phyloP scores from a whole-genome alignment of 2,329 filamentous ascomycete genomes.

The Xylaria sp. region DNA sequence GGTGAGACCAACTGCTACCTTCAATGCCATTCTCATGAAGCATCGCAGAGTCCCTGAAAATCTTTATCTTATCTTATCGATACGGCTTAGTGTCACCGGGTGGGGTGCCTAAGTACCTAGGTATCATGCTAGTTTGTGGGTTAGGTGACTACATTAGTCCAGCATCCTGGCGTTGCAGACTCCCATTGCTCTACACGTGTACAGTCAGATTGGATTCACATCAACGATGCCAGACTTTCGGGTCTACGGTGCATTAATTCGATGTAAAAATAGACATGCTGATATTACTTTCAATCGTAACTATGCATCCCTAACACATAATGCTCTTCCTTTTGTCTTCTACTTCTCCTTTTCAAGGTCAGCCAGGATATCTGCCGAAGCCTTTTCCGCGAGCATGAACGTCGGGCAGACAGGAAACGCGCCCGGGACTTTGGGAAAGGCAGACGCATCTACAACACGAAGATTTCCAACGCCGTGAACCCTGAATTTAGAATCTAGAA shows the following conservation, averaged over 20 bases:
- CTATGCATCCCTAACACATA: not conserved
- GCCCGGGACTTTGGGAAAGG: conserved; percentile 63
- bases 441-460: conserved; percentile 67
- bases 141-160: not conserved
- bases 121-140: not conserved
- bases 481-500: conserved; percentile 65
- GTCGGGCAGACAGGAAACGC: conserved; percentile 59
- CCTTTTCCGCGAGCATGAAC: conserved; percentile 70
- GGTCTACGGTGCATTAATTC: not conserved
- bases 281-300: not conserved
- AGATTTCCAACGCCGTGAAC: conserved; percentile 64
- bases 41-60: conserved; percentile 31
- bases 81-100: not conserved
- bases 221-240: not conserved
- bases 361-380: conserved; percentile 62
- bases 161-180: too few relatives aligned
- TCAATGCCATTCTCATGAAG: conserved; percentile 2
- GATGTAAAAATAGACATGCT: not conserved
- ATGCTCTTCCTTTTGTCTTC: not conserved
- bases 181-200: too few relatives aligned
- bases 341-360: conserved; percentile 20
- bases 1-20: not conserved
- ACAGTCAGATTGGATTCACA: not conserved
- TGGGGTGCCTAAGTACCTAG: too few relatives aligned
- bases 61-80: conserved; percentile 42